Evolutionary conservation across 2,329 filamentous ascomycete species (phyloP), one percentile per base, ranked within the genome.

Genomic region (Penicillium sp.): DNA sequence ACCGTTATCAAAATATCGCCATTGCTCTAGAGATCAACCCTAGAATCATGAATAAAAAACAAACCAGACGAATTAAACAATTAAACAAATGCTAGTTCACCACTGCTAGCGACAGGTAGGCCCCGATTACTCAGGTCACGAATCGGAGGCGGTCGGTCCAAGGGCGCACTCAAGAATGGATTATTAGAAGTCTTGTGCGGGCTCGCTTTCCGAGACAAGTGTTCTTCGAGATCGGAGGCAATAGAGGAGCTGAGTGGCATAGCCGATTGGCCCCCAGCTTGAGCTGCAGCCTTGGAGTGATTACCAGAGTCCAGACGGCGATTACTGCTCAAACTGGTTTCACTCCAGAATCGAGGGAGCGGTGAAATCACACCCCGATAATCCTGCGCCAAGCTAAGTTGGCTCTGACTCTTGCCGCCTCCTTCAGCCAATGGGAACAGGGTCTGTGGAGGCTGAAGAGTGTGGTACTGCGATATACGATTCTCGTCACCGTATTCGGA

Each of bases 291-390:
- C 26, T 58, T 61, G 10, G 57, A 33, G 25, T 61, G 59, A 48
- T 55, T 59, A 14, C 61, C 65, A 4, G 61, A 61, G n/a, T 67
- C 70, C 29, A 65, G 54, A 3, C 60, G 69, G 27, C 61, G 63
- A 35, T 56, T 53, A 60, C 68, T 69, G 50, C 54, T 61, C 51
- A 76, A 50, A 54, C 72, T 75, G 19, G 65, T 61, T 37, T 75
- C 71, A 44, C 72, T 75, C 66, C 69, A 73, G 58, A 73, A 74
- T 19, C 68, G 70, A 9, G 73, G 73, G 11, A 76, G 64, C 2
- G 73, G 72, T 10, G 72, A 66, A 51, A 75, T 72, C 16, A 70
- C 67, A 10, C 71, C 69, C 1, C 72, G 72, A 55, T 76, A 75
- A 48, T 74, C 69, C 46, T 73, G 72, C 10, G 73, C 73, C n/a